These are phyloP conservation scores for Linnemannia exigua DNA, from an alignment of 192 early-diverging fungal genomes.

Conservation along the genomic window DNA sequence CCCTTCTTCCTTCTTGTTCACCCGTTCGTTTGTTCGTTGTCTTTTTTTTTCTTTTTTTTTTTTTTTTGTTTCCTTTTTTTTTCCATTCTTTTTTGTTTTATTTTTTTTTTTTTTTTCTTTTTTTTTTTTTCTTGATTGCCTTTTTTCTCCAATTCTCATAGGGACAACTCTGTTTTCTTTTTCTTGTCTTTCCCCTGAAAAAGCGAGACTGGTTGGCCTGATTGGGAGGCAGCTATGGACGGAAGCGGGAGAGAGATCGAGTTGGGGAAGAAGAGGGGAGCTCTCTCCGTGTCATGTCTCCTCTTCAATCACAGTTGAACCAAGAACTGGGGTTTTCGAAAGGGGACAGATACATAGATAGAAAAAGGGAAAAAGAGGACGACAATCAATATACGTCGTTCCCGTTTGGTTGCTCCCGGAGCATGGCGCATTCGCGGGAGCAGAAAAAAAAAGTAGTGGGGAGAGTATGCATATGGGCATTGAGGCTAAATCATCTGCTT, in stretches of 20 bases:
- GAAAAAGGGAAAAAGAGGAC: constrained; percentile 1
- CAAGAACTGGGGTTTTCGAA: neutral
- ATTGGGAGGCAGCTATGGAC: neutral
- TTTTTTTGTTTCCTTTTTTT: neutral
- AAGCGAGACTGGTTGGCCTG: neutral
- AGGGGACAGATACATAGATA: neutral
- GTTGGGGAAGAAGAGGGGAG: neutral
- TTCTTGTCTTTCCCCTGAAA: neutral
- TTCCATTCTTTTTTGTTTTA: neutral
- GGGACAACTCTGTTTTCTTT: constrained; percentile 3
- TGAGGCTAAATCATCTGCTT: neutral
- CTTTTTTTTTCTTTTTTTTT: neutral
- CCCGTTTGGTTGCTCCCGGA: neutral
- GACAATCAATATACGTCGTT: neutral
- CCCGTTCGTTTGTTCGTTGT: neutral
- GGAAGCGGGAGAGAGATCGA: neutral
- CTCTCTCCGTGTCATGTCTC: neutral
- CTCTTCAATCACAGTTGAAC: neutral
- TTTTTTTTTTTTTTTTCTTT: neutral
- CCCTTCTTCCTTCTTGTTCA: constrained; percentile 7
- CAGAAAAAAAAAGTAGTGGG: neutral
- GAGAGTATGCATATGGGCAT: neutral
- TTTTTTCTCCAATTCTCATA: neutral
- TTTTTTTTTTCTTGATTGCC: neutral
- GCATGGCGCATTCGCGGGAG: neutral